Evolutionary conservation across 441 rosid genomes (phyloP).

Genomic region (Adansonia grandidieri): DNA sequence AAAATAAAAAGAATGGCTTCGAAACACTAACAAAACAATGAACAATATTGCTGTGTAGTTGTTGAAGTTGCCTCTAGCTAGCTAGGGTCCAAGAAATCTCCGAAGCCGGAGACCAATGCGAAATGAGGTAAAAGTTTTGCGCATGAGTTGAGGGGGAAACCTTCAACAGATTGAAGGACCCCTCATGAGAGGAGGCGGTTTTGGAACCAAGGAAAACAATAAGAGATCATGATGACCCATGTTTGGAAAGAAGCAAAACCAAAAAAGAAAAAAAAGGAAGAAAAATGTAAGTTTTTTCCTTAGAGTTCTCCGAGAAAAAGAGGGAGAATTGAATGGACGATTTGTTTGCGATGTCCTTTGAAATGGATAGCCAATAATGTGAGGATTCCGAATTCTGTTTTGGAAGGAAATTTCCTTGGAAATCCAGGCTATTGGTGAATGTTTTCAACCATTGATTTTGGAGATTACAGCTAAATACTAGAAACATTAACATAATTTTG

Average conservation of each 20-base stretch:
- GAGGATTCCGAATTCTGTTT: not conserved
- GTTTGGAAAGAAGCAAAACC: not conserved
- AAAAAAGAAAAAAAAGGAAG: constrained; percentile 11
- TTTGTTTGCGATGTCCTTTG: not conserved
- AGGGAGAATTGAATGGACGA: constrained; percentile 3
- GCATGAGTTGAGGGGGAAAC: constrained; percentile 31
- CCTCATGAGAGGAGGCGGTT: constrained; percentile 20
- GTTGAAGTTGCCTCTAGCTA: no score
- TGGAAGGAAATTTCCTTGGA: not conserved
- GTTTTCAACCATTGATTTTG: not conserved
- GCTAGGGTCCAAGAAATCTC: not conserved
- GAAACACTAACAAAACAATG: not conserved
- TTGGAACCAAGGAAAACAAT: constrained; percentile 24
- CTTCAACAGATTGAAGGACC: constrained; percentile 49
- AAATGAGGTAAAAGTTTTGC: not conserved
- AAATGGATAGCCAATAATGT: not conserved
- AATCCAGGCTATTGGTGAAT: not conserved
- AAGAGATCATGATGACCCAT: constrained; percentile 14
- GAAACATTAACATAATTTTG: not conserved
- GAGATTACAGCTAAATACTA: not conserved
- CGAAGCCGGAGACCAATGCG: not conserved
- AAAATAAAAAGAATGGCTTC: not conserved
- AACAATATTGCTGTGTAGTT: no score
- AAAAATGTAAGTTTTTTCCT: constrained; percentile 26
- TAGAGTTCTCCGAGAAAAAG: constrained; percentile 23